A percentile compares a stretch with the other conserved stretches of the same genome.
phyloP scores from a whole-genome alignment of 1,284 basidiomycete species.

The Xerocomus amazonicus region DNA sequence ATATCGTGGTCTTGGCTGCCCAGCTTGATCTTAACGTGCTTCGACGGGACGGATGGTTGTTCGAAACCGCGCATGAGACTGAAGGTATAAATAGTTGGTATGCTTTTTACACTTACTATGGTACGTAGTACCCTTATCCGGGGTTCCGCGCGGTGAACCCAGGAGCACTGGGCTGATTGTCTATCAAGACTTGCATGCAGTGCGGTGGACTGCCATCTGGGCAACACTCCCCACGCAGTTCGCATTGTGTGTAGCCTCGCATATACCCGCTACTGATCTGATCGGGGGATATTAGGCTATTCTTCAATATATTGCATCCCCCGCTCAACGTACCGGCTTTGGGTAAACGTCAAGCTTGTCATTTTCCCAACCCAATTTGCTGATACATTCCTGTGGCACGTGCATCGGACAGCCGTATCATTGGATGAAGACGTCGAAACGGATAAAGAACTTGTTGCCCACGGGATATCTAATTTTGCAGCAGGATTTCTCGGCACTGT shows the following conservation, averaged over 20 bases:
- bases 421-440: slow-evolving; percentile 90
- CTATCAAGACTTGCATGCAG: slow-evolving; percentile 27
- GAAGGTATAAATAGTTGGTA: slow-evolving; percentile 72
- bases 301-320: slow-evolving; percentile 93
- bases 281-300: slow-evolving; percentile 46
- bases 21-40: slow-evolving; percentile 61
- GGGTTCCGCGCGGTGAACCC: background rate
- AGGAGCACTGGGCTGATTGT: background rate
- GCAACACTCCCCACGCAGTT: slow-evolving; percentile 78
- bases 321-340: slow-evolving; percentile 92
- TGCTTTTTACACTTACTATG: slow-evolving; percentile 74
- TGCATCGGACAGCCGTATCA: slow-evolving; percentile 66
- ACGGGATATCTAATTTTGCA: slow-evolving; percentile 88
- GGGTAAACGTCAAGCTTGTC: slow-evolving; percentile 41
- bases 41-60: slow-evolving; percentile 81
- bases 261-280: slow-evolving; percentile 3
- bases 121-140: slow-evolving; percentile 40
- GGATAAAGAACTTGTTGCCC: slow-evolving; percentile 88
- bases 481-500: slow-evolving; percentile 82
- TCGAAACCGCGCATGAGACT: slow-evolving; percentile 55
- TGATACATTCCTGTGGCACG: background rate
- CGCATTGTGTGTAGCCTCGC: slow-evolving; percentile 51
- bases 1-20: slow-evolving; percentile 68
- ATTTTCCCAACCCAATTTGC: background rate
- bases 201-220: slow-evolving; percentile 67